Base-by-base conservation (phyloP, 306 rosid genomes). In the Medicago lupulina region DNA sequence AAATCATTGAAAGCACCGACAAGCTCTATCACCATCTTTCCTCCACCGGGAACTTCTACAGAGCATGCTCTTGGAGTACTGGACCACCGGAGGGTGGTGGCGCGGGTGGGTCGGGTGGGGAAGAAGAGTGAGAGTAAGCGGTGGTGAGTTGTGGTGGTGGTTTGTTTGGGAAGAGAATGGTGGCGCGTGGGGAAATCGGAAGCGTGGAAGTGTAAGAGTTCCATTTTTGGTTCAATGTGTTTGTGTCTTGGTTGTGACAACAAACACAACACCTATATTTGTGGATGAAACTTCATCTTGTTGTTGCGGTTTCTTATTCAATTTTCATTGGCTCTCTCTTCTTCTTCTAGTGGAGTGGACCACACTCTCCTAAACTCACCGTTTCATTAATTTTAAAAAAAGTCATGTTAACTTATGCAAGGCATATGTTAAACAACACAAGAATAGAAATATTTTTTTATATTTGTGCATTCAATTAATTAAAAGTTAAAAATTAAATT, bases 1-100 rank as follows among this genome's bases (percentile, higher is more conserved):
- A 94, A 83, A 28, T 85, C 82, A 63, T 92, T 94, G 88, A 94
- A 94, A 2, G 96, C 95, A 47, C 98, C 98, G 8, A 94, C 90
- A 10, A 92, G 89, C 82, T 94, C 95, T 78, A 92, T 91, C 84
- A 94, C 97, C 92, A 87, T 87, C 85, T 85, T 88, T 2, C 95
- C 98, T 2, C 98, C 96, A 38, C 28, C 68, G 11, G 74, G 53
- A 4, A 67, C 82, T 12, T 67, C 78, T 5, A 23, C 82, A 0
- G 57, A 49, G 41, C 75, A 72, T 0, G 85, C 74, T 63, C 17
- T 49, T 2, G 79, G 60, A 8, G 43, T 2, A 21, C 23, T 21
- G 11, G 66, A 60, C 7, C 25, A 61, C 13, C 74, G 76, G 44
- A 43, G 17, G 0, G 10, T 18, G 10, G 46, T 6, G 17, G 2